Evolutionary conservation across 2,329 filamentous ascomycete species (phyloP).

Genomic region (Colletotrichum lini): DNA sequence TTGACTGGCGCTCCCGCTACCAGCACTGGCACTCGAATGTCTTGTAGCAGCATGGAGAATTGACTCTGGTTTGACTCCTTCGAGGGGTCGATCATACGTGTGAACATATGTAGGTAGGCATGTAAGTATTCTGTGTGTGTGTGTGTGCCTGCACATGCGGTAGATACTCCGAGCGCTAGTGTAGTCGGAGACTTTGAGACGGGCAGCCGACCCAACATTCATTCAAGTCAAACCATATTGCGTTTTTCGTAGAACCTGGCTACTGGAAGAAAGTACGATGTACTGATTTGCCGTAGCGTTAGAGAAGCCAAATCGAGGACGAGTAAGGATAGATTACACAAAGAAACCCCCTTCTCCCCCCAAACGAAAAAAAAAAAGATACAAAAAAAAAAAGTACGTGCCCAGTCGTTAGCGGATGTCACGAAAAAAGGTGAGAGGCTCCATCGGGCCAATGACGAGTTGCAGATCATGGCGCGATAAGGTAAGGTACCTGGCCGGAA

Average conservation of each 20-base stretch:
- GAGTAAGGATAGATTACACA: no score
- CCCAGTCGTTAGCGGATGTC: constrained; percentile 21
- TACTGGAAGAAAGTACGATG: no score
- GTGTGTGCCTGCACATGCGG: not conserved
- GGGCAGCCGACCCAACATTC: not conserved
- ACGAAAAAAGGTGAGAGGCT: constrained; percentile 37
- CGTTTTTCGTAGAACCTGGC: no score
- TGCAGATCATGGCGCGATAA: constrained; percentile 42
- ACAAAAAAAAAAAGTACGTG: constrained; percentile 4
- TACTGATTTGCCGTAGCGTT: not conserved
- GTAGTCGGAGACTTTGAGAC: not conserved
- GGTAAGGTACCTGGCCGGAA: constrained; percentile 37
- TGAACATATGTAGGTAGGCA: no score
- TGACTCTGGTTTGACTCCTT: constrained; percentile 8
- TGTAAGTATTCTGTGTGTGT: not conserved
- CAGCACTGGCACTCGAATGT: constrained; percentile 4
- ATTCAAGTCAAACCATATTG: no score
- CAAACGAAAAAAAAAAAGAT: not conserved
- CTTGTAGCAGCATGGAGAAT: constrained; percentile 3
- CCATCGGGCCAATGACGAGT: constrained; percentile 36
- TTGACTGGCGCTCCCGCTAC: constrained; percentile 14
- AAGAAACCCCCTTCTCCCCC: no score
- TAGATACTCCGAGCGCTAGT: not conserved
- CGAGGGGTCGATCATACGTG: not conserved
- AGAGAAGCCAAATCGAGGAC: not conserved